Evolutionary conservation across 2,329 filamentous ascomycete genomes (phyloP), one percentile per base, ranked within the genome.

Genomic region (Nigrograna mackinnonii): DNA sequence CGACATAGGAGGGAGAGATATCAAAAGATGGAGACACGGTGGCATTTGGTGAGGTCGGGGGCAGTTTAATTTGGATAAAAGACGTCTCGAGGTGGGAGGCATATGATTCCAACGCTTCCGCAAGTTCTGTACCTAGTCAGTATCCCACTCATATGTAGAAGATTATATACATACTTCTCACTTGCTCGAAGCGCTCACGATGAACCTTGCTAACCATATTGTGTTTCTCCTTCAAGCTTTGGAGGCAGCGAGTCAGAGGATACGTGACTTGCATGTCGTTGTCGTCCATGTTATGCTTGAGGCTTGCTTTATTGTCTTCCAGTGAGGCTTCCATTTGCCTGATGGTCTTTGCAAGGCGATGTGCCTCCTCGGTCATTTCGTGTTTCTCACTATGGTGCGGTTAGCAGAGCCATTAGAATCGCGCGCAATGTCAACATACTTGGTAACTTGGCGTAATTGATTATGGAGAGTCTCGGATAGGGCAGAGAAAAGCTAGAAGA

Each of bases 241-340:
- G 81, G 47, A 99, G 76, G 67, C 95, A 99, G 54, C 83, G 80
- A 35, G 81, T 84, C 43, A 99, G 77, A 1, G 94, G 94, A 54
- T 85, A 94, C 4, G 91, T 92, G 62, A 99, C 80, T 55, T 83
- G 73, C 20, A 85, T 83, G 41, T 87, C 82, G 39, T 86, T 80
- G 44, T 82, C 77, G 30, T 87, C 82, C n/a, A 76, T 58, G 41
- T 84, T 78, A 62, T 85, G 84, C 54, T 83, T 80, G 46, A 83
- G 79, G 50, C 80, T 80, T 7, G 79, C 11, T 59, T 83, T 85
- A 44, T 79, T 79, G 63, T 95, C 89, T 55, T 94, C 89, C 18
- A 99, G 79, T 0, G 92, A 95, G 5, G 82, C 77, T 69, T 97
- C 90, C 91, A 99, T 96, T 70, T 97, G 91, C 60, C 85, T 87